These are phyloP conservation scores for Dentipellis sp. DNA, from an alignment of 768 basidiomycete genomes.

Conservation along the genomic window DNA sequence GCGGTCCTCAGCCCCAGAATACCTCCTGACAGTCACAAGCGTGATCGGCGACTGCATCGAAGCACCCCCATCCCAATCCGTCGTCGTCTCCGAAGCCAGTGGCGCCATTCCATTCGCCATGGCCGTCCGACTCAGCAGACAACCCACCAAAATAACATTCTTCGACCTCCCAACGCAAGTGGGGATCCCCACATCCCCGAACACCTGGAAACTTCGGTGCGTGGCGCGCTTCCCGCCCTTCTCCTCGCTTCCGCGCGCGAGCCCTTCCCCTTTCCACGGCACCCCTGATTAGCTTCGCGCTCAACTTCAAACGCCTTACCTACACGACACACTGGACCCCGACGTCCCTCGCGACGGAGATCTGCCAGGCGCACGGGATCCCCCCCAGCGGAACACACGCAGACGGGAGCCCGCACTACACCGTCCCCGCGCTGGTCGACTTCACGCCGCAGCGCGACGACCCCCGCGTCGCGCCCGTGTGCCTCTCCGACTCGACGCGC, in stretches of 20 bases:
- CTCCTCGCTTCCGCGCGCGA: background rate
- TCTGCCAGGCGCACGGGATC: slow-evolving; percentile 18
- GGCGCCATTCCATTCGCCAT: too few species aligned
- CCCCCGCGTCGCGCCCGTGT: slow-evolving; percentile 14
- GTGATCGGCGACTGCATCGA: too few species aligned
- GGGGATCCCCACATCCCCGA: background rate
- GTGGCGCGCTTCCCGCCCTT: background rate
- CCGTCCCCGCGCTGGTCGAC: background rate
- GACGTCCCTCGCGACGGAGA: slow-evolving; percentile 19
- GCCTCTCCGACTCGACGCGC: slow-evolving; percentile 25
- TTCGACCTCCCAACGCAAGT: background rate
- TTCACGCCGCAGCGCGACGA: slow-evolving; percentile 14
- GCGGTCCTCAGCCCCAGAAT: too few species aligned
- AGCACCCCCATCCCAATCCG: too few species aligned
- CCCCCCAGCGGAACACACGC: slow-evolving; percentile 6
- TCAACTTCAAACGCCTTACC: slow-evolving; percentile 22
- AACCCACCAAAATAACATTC: background rate
- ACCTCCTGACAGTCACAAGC: too few species aligned
- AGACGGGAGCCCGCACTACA: background rate
- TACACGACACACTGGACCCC: slow-evolving; percentile 21
- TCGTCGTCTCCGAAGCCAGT: too few species aligned
- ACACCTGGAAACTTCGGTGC: background rate
- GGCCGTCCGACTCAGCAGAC: too few species aligned
- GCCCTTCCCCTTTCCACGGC: background rate
- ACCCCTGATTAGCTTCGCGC: slow-evolving; percentile 10